Evolutionary conservation across 306 rosid genomes (phyloP).

Genomic region (Cucurbita maxima): DNA sequence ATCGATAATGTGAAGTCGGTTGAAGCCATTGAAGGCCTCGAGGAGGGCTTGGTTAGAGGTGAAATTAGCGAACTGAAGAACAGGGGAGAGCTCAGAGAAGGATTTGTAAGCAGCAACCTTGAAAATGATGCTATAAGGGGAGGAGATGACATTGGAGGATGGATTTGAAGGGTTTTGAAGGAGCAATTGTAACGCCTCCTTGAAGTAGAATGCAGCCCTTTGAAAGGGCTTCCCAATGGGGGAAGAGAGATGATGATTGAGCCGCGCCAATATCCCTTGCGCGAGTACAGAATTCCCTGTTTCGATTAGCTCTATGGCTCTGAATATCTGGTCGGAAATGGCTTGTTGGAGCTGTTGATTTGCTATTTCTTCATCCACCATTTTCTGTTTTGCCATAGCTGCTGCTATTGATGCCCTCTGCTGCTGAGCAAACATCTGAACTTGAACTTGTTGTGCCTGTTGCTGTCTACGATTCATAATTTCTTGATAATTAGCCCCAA

Average conservation of each 20-base stretch:
- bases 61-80: constrained; percentile 76
- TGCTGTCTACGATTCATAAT: neutral
- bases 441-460: constrained; percentile 32
- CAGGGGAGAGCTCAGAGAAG: constrained; percentile 77
- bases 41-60: constrained; percentile 80
- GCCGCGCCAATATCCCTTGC: constrained; percentile 99
- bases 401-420: constrained; percentile 35
- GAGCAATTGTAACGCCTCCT: constrained; percentile 67
- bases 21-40: constrained; percentile 60
- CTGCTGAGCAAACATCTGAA: constrained; percentile 20
- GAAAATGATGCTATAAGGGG: constrained; percentile 47
- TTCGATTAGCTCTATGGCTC: constrained; percentile 77
- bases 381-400: constrained; percentile 31
- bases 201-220: constrained; percentile 83
- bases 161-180: constrained; percentile 22
- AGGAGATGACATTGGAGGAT: constrained; percentile 14
- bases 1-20: constrained; percentile 53
- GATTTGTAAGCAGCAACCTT: constrained; percentile 83
- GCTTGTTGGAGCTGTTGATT: constrained; percentile 60
- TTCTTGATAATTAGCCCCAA: constrained; percentile 21
- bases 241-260: constrained; percentile 90
- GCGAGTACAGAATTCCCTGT: constrained; percentile 71
- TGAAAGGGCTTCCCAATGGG: constrained; percentile 85
- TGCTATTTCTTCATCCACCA: constrained; percentile 40
- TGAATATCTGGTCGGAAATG: constrained; percentile 51